Base-by-base conservation (phyloP, 1,139 yeast species). In the Eremothecium sinecaudum region DNA sequence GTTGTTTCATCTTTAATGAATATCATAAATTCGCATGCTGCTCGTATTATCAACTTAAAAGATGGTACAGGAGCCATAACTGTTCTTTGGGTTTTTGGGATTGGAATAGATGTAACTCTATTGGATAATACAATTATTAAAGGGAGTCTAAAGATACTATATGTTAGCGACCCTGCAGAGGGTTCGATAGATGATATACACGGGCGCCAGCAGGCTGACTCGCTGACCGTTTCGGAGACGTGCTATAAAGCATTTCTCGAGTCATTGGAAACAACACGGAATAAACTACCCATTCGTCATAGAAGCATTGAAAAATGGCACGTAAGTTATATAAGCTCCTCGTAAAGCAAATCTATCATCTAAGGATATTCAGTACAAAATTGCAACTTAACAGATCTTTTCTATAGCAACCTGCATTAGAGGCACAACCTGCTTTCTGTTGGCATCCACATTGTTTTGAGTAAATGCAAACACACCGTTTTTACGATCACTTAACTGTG, bases 391-490 rank as follows among this genome's bases (percentile, higher is more conserved):
- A n/a, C n/a, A n/a, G n/a, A n/a, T n/a, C 26, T 22, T 30, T n/a
- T 38, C 29, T 11, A 47, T 35, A 2, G 56, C 58, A 6, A 43
- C 42, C 16, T 43, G 42, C 3, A 54, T 30, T 12, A 31, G 39
- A 2, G 94, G 94, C 6, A 82, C 93, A n/a, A 86, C 83, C 53
- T 81, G 92, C 51, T 86, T 86, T 46, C 96, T 68, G 20, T 90
- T 79, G 1, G 87, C 86, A 3, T 59, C 58, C 9, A 68, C 53
- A 41, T 79, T 74, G 6, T 46, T 44, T 53, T 83, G 94, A 40
- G 69, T 61, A 47, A 58, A 73, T 8, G 68, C 46, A 26, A 45
- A 47, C 34, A 67, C 49, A 10, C 27, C 38, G 17, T 35, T 24
- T n/a, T 35, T 38, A 7, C 31, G 31, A 23, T 28, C 12, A 10